These are phyloP conservation scores for Kuraishia piskuri DNA, from an alignment of 805 yeast species.

Conservation along the genomic window DNA sequence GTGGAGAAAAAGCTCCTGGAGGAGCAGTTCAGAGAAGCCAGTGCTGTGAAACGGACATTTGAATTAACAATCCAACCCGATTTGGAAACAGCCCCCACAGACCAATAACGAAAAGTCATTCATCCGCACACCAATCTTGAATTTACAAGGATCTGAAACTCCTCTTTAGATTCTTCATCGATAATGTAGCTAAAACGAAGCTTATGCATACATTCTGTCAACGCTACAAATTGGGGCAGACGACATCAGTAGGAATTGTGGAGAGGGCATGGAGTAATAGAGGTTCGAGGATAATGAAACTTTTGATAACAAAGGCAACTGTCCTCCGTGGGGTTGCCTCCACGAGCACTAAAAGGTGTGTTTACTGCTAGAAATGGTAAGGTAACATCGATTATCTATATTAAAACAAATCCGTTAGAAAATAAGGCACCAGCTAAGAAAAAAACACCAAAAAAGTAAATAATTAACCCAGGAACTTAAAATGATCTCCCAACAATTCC, in stretches of 20 bases:
- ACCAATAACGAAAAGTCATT: neutral
- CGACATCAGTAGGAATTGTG: neutral
- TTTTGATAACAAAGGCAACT: too few species aligned
- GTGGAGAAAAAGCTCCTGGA: too few species aligned
- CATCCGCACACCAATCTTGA: neutral
- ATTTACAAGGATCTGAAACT: neutral
- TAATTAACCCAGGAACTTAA: neutral
- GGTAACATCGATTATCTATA: neutral
- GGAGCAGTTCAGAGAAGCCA: too few species aligned
- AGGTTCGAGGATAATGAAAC: too few species aligned
- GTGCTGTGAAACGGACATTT: neutral
- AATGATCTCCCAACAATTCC: neutral
- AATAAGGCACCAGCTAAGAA: neutral
- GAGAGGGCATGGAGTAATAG: too few species aligned
- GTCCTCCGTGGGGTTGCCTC: too few species aligned
- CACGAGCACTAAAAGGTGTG: too few species aligned
- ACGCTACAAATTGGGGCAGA: neutral
- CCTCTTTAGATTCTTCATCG: neutral
- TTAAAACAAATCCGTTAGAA: neutral
- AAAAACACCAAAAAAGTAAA: neutral
- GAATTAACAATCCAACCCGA: neutral
- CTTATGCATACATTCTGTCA: neutral
- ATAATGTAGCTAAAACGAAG: too few species aligned
- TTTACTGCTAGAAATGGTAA: neutral
- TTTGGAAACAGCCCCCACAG: neutral